Evolutionary conservation across 2,329 filamentous ascomycete genomes (phyloP).

Genomic region (Colletotrichum sp.): DNA sequence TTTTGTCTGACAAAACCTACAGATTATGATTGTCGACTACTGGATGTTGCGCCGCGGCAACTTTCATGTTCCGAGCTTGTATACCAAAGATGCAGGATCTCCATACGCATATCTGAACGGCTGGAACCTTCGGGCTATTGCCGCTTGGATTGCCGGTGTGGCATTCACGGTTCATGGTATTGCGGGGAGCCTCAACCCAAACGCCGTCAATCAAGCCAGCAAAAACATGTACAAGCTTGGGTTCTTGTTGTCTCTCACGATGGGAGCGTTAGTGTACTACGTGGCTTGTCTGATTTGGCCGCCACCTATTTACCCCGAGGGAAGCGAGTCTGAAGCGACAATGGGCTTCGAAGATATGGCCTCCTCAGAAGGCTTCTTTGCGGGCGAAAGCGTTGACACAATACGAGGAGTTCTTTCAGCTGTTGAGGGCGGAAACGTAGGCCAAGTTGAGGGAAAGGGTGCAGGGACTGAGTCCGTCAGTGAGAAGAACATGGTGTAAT

Average conservation of each 20-base stretch:
- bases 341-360: constrained; percentile 24
- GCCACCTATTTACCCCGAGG: constrained; percentile 23
- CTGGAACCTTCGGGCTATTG: not conserved
- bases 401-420: not conserved
- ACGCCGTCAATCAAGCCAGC: constrained; percentile 24
- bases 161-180: constrained; percentile 30
- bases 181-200: constrained; percentile 26
- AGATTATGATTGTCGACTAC: constrained; percentile 39
- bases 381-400: constrained; percentile 20
- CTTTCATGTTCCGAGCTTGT: constrained; percentile 33
- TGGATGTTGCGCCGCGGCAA: constrained; percentile 36
- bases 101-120: not conserved
- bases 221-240: constrained; percentile 31
- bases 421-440: not conserved
- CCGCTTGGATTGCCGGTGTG: not conserved
- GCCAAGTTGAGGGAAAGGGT: not conserved
- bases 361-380: constrained; percentile 25
- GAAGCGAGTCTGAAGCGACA: constrained; percentile 3
- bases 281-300: constrained; percentile 23
- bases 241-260: constrained; percentile 29
- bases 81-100: constrained; percentile 23
- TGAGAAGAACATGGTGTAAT: not conserved
- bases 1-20: constrained; percentile 15
- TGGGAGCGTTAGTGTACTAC: constrained; percentile 29
- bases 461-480: not conserved